Evolutionary conservation across 1,284 basidiomycete species (phyloP).

Genomic region (Melampsora larici-populina): DNA sequence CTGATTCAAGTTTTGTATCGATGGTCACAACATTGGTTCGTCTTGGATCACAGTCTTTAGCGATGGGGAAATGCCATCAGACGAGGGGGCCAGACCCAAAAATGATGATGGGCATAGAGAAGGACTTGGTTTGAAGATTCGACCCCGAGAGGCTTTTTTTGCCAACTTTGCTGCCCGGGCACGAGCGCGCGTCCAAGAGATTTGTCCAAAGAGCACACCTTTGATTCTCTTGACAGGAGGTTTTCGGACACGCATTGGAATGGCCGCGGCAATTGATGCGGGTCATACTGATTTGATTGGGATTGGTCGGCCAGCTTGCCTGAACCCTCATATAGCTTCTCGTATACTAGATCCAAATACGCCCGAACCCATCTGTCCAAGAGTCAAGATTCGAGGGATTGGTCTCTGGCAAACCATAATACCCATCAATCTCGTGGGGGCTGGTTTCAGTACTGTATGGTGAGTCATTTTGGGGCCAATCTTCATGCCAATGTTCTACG

Average conservation of each 20-base stretch:
- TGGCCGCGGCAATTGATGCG: conserved; percentile 3
- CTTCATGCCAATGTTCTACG: not conserved
- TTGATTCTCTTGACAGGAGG: conserved; percentile 17
- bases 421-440: conserved; percentile 18
- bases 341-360: conserved; percentile 2
- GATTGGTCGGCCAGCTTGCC: conserved; percentile 21
- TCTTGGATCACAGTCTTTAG: not conserved
- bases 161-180: not conserved
- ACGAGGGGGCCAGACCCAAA: not conserved
- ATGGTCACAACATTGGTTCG: not conserved
- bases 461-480: not conserved
- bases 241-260: conserved; percentile 10
- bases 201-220: not conserved
- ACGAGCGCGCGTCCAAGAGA: not conserved
- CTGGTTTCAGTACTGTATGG: conserved; percentile 17
- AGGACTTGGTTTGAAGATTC: not conserved
- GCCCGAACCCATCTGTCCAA: not conserved
- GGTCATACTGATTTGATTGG: conserved; percentile 22
- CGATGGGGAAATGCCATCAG: not conserved
- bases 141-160: conserved; percentile 17
- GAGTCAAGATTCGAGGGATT: conserved; percentile 2
- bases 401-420: conserved; percentile 10
- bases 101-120: not conserved
- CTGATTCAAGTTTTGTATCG: not conserved
- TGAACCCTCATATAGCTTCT: conserved; percentile 14